phyloP scores from a whole-genome alignment of 441 rosid species.

The Breynia disticha region DNA sequence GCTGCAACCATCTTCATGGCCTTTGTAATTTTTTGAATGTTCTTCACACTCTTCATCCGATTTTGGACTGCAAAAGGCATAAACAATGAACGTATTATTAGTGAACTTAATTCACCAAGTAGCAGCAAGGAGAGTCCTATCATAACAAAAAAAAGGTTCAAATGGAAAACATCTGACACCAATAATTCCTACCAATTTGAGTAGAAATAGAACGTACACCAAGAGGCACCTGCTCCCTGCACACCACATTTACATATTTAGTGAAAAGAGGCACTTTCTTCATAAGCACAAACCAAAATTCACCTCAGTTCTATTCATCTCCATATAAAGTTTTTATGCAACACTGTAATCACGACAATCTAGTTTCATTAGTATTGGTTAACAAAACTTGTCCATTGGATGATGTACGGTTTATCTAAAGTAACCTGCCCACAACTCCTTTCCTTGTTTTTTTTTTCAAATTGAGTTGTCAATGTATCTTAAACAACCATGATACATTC shows the following conservation, averaged over 20 bases:
- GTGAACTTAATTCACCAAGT: too few species aligned
- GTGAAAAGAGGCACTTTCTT: background rate
- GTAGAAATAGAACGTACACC: conserved; percentile 80
- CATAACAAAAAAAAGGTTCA: background rate
- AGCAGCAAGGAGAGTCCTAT: too few species aligned
- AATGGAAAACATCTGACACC: background rate
- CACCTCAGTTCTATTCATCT: too few species aligned
- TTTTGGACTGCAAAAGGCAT: conserved; percentile 57
- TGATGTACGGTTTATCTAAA: too few species aligned
- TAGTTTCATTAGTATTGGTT: too few species aligned
- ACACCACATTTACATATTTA: conserved; percentile 16
- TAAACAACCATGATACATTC: too few species aligned
- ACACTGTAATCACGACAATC: too few species aligned
- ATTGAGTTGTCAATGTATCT: too few species aligned
- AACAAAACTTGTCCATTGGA: too few species aligned
- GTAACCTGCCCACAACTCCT: too few species aligned
- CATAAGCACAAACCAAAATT: background rate
- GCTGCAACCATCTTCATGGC: conserved; percentile 99
- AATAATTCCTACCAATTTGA: conserved; percentile 57
- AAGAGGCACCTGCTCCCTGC: conserved; percentile 64
- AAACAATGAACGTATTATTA: background rate
- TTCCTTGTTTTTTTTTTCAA: too few species aligned
- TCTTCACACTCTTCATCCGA: conserved; percentile 96
- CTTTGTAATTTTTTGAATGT: conserved; percentile 93
- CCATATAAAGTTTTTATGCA: too few species aligned